Conservation (phyloP, 129 eudicot genomes). For the Tagetes erecta region DNA sequence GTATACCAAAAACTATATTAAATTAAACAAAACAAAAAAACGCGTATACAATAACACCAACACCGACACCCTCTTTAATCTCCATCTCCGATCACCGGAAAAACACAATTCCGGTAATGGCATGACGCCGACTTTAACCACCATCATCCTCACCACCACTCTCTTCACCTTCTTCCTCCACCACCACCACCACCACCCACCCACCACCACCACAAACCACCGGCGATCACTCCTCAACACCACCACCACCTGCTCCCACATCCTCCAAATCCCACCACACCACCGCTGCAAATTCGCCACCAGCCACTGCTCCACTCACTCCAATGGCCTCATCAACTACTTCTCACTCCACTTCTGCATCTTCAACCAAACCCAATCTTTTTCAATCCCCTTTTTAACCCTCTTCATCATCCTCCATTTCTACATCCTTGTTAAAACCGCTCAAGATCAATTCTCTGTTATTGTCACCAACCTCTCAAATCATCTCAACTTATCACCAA, state of each 20-base stretch:
- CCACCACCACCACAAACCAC: conserved; percentile 38
- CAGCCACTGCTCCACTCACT: conserved; percentile 29
- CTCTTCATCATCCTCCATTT: conserved; percentile 57
- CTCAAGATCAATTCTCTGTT: conserved; percentile 67
- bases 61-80: conserved; percentile 2
- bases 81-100: conserved; percentile 32
- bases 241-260: conserved; percentile 40
- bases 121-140: conserved; percentile 34
- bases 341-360: conserved; percentile 59
- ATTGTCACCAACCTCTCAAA: conserved; percentile 69
- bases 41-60: conserved; percentile 11
- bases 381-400: conserved; percentile 62
- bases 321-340: conserved; percentile 65
- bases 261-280: conserved; percentile 33
- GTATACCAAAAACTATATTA: too few species aligned
- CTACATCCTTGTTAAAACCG: conserved; percentile 73
- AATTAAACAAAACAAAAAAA: background rate
- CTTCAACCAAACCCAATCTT: conserved; percentile 46
- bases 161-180: conserved; percentile 34
- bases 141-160: conserved; percentile 39
- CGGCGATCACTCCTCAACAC: conserved; percentile 58
- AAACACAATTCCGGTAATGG: conserved; percentile 19
- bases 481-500: conserved; percentile 55
- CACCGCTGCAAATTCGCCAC: conserved; percentile 36
- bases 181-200: conserved; percentile 19